These are phyloP conservation scores for Suillus spraguei DNA, from an alignment of 768 basidiomycete species.

Conservation along the genomic window DNA sequence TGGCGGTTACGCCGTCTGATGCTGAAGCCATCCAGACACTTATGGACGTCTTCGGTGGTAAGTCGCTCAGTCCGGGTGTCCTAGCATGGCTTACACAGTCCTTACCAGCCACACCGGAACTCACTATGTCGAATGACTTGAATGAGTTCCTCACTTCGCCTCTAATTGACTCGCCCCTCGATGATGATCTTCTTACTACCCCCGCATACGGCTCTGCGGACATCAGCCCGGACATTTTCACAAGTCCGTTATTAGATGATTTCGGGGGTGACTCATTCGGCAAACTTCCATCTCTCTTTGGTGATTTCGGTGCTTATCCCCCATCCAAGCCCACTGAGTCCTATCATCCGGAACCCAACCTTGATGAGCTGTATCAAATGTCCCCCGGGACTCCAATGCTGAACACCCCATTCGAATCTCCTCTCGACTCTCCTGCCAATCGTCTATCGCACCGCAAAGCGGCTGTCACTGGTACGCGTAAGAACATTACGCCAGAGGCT, in stretches of 20 bases:
- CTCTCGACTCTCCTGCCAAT: slow-evolving; percentile 22
- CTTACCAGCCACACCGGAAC: slow-evolving; percentile 43
- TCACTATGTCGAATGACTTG: slow-evolving; percentile 37
- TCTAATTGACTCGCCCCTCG: slow-evolving; percentile 48
- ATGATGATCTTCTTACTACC: slow-evolving; percentile 46
- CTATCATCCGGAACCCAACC: slow-evolving; percentile 22
- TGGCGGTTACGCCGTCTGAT: slow-evolving; percentile 27
- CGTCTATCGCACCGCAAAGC: slow-evolving; percentile 35
- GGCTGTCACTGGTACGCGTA: slow-evolving; percentile 67
- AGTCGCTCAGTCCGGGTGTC: not conserved
- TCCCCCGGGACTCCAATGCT: slow-evolving; percentile 56
- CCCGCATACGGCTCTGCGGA: slow-evolving; percentile 41
- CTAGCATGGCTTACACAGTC: not conserved
- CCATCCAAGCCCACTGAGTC: slow-evolving; percentile 17
- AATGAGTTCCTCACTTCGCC: slow-evolving; percentile 50
- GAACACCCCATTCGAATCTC: slow-evolving; percentile 38
- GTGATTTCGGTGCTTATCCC: slow-evolving; percentile 23
- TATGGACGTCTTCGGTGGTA: slow-evolving; percentile 43
- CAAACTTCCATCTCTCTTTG: slow-evolving; percentile 37
- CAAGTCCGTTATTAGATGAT: slow-evolving; percentile 44
- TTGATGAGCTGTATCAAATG: slow-evolving; percentile 46
- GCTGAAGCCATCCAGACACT: slow-evolving; percentile 39
- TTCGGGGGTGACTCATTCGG: slow-evolving; percentile 35
- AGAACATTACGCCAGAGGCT: slow-evolving; percentile 62
- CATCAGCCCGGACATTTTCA: slow-evolving; percentile 40